phyloP scores from a whole-genome alignment of 1,139 yeast genomes.

The Yamadazyma sp. region DNA sequence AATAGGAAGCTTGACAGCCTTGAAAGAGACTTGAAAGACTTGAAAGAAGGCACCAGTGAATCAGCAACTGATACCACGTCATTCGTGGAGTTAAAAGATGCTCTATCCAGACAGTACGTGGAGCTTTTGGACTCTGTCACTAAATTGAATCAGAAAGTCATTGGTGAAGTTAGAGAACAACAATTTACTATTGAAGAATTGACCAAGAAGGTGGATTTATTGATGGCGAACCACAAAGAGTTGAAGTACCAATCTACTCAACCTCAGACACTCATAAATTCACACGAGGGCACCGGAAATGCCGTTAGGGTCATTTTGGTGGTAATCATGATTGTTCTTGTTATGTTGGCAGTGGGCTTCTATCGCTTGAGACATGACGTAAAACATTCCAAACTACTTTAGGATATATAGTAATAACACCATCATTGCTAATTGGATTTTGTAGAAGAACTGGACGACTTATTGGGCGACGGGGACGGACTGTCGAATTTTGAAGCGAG shows the following conservation, averaged over 20 bases:
- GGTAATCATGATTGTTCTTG: slow-evolving; percentile 39
- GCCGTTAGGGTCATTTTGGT: slow-evolving; percentile 43
- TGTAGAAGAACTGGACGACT: slow-evolving; percentile 12
- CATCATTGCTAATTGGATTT: slow-evolving; percentile 6
- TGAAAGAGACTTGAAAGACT: neutral
- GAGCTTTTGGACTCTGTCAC: slow-evolving; percentile 36
- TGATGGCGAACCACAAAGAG: slow-evolving; percentile 45
- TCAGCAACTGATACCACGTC: slow-evolving; percentile 4
- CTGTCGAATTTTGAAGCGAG: slow-evolving; percentile 33
- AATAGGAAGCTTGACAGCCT: slow-evolving; percentile 2
- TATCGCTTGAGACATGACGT: slow-evolving; percentile 53
- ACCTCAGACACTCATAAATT: slow-evolving; percentile 8
- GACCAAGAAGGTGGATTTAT: slow-evolving; percentile 39
- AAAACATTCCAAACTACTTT: slow-evolving; percentile 54
- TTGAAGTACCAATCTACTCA: slow-evolving; percentile 30
- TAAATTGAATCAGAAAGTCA: slow-evolving; percentile 37
- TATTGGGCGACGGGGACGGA: slow-evolving; percentile 13
- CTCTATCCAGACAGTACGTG: slow-evolving; percentile 32
- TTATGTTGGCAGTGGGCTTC: slow-evolving; percentile 39
- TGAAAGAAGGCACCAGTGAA: neutral
- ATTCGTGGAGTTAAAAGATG: slow-evolving; percentile 25
- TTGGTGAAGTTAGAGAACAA: slow-evolving; percentile 48
- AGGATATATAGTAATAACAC: slow-evolving; percentile 7
- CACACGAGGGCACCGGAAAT: slow-evolving; percentile 13
- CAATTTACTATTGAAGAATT: slow-evolving; percentile 37